Evolutionary conservation across 2,329 filamentous ascomycete species (phyloP).

Genomic region (Sclerotinia subarctica): DNA sequence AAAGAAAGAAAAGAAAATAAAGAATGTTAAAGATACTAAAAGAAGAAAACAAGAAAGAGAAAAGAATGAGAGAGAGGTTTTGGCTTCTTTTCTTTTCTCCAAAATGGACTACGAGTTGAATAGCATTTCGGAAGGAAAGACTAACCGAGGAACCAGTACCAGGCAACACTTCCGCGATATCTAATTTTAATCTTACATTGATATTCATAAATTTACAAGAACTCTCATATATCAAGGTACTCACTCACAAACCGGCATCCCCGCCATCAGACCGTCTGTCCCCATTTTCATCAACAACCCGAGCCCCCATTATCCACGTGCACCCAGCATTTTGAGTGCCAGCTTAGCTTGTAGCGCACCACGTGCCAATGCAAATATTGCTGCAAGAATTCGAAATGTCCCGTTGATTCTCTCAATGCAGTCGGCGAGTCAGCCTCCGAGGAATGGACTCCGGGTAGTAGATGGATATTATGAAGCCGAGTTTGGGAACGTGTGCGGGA

Average conservation of each 20-base stretch:
- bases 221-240: not conserved
- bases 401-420: conserved; percentile 51
- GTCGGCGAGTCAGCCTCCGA: conserved; percentile 50
- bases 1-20: too few species aligned
- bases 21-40: too few species aligned
- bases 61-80: too few species aligned
- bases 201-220: too few species aligned
- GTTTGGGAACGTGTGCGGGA: not conserved
- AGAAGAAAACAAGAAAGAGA: too few species aligned
- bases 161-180: too few species aligned
- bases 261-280: conserved; percentile 38
- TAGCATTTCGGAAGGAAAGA: too few species aligned
- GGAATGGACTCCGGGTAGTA: conserved; percentile 38
- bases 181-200: too few species aligned
- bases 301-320: conserved; percentile 36
- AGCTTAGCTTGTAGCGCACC: conserved; percentile 30
- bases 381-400: conserved; percentile 43
- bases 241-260: conserved; percentile 31
- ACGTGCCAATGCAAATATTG: conserved; percentile 37
- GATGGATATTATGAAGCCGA: conserved; percentile 9
- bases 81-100: too few species aligned
- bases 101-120: too few species aligned
- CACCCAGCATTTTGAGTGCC: conserved; percentile 29
- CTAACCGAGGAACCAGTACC: too few species aligned
- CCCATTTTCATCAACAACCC: conserved; percentile 37